phyloP scores from a whole-genome alignment of 2,329 filamentous ascomycete genomes.

The Cladophialophora immunda region DNA sequence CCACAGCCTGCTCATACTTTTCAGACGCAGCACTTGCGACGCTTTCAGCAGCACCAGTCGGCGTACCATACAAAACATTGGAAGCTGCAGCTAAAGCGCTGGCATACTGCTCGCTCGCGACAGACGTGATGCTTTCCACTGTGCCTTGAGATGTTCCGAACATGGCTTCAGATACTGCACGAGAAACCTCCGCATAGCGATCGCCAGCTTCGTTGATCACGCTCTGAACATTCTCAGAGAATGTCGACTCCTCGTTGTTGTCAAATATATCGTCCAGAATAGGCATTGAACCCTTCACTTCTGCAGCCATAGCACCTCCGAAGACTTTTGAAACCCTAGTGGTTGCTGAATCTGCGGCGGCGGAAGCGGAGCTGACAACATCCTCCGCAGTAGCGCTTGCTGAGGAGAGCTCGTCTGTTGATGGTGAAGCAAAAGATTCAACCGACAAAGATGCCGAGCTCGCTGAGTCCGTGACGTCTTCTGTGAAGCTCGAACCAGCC shows the following conservation, averaged over 20 bases:
- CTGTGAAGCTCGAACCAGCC: conserved; percentile 21
- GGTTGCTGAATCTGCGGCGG: conserved; percentile 27
- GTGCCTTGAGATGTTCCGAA: conserved; percentile 57
- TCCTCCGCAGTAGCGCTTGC: conserved; percentile 26
- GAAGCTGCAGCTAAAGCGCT: conserved; percentile 66
- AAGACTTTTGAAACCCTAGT: conserved; percentile 31
- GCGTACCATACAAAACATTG: conserved; percentile 62
- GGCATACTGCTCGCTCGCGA: conserved; percentile 66
- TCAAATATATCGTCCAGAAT: conserved; percentile 61
- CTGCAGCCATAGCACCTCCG: conserved; percentile 57
- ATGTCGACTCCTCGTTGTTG: conserved; percentile 56
- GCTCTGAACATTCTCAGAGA: conserved; percentile 61
- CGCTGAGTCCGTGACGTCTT: conserved; percentile 14
- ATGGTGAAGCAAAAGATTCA: conserved; percentile 20
- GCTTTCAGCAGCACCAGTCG: conserved; percentile 53
- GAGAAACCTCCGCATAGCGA: conserved; percentile 62
- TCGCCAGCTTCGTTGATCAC: conserved; percentile 63
- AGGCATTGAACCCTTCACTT: conserved; percentile 56
- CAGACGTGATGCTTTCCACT: conserved; percentile 60
- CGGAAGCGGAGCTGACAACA: conserved; percentile 29
- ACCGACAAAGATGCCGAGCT: conserved; percentile 26
- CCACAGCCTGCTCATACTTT: conserved; percentile 65
- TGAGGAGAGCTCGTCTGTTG: conserved; percentile 16
- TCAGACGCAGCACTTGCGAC: conserved; percentile 62
- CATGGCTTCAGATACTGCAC: conserved; percentile 65